Base-by-base conservation (phyloP, 768 basidiomycete genomes). In the Coprinellus micaceus region DNA sequence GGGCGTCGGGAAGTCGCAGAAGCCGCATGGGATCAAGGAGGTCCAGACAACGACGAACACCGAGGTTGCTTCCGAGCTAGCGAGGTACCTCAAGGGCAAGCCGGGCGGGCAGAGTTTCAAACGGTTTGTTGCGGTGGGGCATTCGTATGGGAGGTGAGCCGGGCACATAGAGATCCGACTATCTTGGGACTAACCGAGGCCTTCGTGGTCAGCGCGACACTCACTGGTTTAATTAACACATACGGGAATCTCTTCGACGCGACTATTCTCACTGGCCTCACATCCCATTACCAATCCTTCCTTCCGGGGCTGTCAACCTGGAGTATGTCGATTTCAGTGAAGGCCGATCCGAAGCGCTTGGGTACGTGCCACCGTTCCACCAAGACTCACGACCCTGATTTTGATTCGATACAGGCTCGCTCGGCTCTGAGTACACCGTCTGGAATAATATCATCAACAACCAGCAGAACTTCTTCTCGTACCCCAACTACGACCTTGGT, bases 1-100 rank as follows among this genome's bases (percentile, higher is more conserved):
- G 5, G 63, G 66, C 62, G 17, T 17, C 12, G 45, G 45, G 21
- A 21, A 47, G 45, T 47, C 45, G 6, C 12, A 22, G 6, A 47
- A 47, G 45, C 45, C 45, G 6, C 12, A 47, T 47, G 22, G 22
- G 9, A 47, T 47, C 22, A 47, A 21, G 24, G 45, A 47, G 24
- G 45, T 26, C 10, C 45, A 47, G 25, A 24, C 10, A 7, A 4
- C 45, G 4, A 47, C 45, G 9, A 4, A 47, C 10, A n/a, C 25
- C 24, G 45, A 47, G 17, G 21, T 47, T n/a, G 45, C 45, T 6
- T 10, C 45, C 12, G 21, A 28, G 24, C 45, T 47, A 6, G 45
- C 25, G 12, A 47, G 25, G 24, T 47, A 47, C 24, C 45, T 47
- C 12, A 21, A 26, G 21, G 45, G 45, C 6, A 47, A 13, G 6